Percentiles rank a stretch among this genome's conserved stretches.
These are phyloP conservation scores for Chaetomiaceae sp. DNA, from an alignment of 2,329 filamentous ascomycete genomes.

Conservation along the genomic window DNA sequence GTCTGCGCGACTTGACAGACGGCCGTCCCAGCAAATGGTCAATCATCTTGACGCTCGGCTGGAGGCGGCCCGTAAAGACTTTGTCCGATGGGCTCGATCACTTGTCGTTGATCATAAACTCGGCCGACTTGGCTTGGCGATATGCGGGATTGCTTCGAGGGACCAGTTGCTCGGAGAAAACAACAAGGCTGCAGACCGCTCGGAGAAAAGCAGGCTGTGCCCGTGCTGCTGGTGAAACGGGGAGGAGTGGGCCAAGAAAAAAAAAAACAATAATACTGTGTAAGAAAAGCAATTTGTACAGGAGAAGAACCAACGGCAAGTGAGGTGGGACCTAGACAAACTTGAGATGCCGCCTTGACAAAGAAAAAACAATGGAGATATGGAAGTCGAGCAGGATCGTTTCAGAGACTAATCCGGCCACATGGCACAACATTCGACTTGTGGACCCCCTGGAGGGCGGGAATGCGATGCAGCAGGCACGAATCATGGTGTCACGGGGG, in stretches of 20 bases:
- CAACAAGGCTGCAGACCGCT: too few relatives aligned
- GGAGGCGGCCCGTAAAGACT: neutral
- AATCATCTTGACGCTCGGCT: slow-evolving; percentile 44
- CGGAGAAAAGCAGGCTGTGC: too few relatives aligned
- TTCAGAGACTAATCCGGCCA: slow-evolving; percentile 14
- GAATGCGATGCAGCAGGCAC: slow-evolving; percentile 13
- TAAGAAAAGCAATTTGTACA: too few relatives aligned
- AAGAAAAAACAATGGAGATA: neutral
- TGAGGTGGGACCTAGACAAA: too few relatives aligned
- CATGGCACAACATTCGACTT: slow-evolving; percentile 3
- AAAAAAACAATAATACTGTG: too few relatives aligned
- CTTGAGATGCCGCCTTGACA: neutral
- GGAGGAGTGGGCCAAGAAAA: too few relatives aligned
- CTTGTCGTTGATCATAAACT: neutral
- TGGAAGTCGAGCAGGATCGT: neutral
- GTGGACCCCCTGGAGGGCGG: slow-evolving; percentile 3
- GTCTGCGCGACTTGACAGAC: slow-evolving; percentile 83
- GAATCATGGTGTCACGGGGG: slow-evolving; percentile 25
- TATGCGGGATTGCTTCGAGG: neutral
- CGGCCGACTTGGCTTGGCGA: neutral
- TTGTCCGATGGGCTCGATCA: neutral
- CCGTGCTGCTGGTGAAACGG: neutral
- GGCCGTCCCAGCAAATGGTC: slow-evolving; percentile 91
- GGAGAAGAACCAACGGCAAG: too few relatives aligned
- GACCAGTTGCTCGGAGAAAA: neutral